phyloP scores from a whole-genome alignment of 441 rosid genomes.

The Viola pubescens region DNA sequence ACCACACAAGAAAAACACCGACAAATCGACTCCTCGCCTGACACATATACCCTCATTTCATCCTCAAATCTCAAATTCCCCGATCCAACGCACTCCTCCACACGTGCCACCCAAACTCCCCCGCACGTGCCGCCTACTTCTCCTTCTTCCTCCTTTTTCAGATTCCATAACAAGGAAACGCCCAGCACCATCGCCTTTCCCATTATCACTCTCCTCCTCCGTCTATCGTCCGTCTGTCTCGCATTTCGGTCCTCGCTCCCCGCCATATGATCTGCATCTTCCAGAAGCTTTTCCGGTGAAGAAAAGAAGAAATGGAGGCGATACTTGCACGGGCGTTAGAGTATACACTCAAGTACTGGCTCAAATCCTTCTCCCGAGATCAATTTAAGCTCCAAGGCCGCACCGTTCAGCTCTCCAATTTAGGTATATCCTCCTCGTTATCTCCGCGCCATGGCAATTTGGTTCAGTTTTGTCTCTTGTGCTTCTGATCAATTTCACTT shows the following conservation, averaged over 20 bases:
- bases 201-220: background rate
- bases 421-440: conserved; percentile 30
- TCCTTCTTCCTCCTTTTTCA: background rate
- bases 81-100: conserved; percentile 24
- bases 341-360: conserved; percentile 99
- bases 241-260: background rate
- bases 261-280: background rate
- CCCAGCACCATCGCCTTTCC: background rate
- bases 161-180: conserved; percentile 16
- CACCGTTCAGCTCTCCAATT: conserved; percentile 76
- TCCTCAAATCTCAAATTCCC: background rate
- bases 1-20: conserved; percentile 9
- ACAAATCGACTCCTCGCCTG: conserved; percentile 15
- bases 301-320: conserved; percentile 60
- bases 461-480: background rate
- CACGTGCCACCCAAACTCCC: background rate
- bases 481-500: background rate
- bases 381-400: conserved; percentile 96
- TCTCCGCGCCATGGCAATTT: background rate
- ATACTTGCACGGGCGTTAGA: conserved; percentile 87
- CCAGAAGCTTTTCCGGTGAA: too few relatives aligned
- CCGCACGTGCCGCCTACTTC: conserved; percentile 14
- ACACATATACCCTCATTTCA: conserved; percentile 3
- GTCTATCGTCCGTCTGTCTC: background rate
- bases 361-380: conserved; percentile 93